Percentiles rank a stretch among this genome's conserved stretches.
phyloP scores from a whole-genome alignment of 495 filamentous ascomycete genomes.

The Echria macrotheca region DNA sequence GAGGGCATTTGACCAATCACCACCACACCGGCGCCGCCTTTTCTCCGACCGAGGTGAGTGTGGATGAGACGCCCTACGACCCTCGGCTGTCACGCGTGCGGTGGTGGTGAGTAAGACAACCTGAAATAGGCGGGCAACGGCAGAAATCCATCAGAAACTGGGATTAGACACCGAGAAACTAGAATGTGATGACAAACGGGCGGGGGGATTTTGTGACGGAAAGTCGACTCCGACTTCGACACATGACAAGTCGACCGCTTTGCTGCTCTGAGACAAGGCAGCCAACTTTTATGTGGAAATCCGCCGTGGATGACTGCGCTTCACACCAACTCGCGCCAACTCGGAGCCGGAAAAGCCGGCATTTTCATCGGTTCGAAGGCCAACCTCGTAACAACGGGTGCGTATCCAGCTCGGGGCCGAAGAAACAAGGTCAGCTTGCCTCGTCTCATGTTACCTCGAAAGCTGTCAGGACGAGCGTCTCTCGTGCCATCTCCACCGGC shows the following conservation, averaged over 20 bases:
- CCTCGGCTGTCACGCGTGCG: conserved; percentile 1
- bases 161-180: background rate
- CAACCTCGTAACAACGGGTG: no score
- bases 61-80: background rate
- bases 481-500: background rate
- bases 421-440: conserved; percentile 1
- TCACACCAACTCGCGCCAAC: conserved; percentile 1
- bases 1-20: conserved; percentile 1
- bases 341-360: conserved; percentile 10
- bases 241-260: conserved; percentile 1
- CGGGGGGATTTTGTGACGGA: background rate
- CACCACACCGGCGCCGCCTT: background rate
- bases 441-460: conserved; percentile 1
- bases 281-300: background rate
- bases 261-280: conserved; percentile 11
- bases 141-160: conserved; percentile 1
- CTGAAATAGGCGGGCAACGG: background rate
- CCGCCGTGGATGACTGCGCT: conserved; percentile 12
- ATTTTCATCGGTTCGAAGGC: background rate
- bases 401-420: background rate
- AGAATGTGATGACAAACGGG: no score
- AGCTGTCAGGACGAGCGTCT: background rate
- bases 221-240: background rate
- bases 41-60: background rate
- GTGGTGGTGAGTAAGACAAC: background rate